These are phyloP conservation scores for Chaetomium cochliodes DNA, from an alignment of 495 filamentous ascomycete species.

Conservation along the genomic window DNA sequence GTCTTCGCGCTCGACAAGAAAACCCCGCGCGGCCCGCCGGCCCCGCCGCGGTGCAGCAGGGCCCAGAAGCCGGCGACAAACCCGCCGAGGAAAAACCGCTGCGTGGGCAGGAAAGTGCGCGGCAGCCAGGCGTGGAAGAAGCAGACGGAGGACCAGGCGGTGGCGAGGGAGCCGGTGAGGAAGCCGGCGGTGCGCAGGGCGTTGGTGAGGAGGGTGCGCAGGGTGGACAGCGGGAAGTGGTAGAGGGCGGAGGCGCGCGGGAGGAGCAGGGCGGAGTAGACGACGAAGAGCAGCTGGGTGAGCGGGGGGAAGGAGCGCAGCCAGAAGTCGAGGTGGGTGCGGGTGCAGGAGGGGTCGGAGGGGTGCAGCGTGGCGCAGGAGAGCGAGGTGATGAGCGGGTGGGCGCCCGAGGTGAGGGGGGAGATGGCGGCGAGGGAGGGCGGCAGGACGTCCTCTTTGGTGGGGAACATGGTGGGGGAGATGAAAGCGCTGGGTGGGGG, in stretches of 20 bases:
- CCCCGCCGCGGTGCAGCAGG: constrained; percentile 58
- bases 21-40: constrained; percentile 28
- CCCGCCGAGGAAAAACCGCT: constrained; percentile 85
- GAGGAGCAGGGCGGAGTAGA: constrained; percentile 65
- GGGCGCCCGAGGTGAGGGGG: constrained; percentile 77
- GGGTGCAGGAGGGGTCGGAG: constrained; percentile 76
- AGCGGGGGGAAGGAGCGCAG: constrained; percentile 74
- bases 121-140: constrained; percentile 79
- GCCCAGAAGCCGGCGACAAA: constrained; percentile 82
- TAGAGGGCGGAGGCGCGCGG: constrained; percentile 65
- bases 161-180: constrained; percentile 72
- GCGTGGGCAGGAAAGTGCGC: constrained; percentile 67
- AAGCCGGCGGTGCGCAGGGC: constrained; percentile 72
- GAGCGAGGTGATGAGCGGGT: constrained; percentile 76
- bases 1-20: constrained; percentile 71
- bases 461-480: constrained; percentile 84
- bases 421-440: constrained; percentile 62
- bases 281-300: constrained; percentile 69
- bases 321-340: constrained; percentile 80
- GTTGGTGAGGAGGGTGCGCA: constrained; percentile 59
- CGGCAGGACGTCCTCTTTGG: constrained; percentile 61
- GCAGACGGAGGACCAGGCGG: constrained; percentile 84
- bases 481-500: constrained; percentile 57
- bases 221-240: constrained; percentile 59
- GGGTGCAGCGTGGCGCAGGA: constrained; percentile 94